Conservation (phyloP, 139 green algal species). For the Chlamydomonas schloesseri region DNA sequence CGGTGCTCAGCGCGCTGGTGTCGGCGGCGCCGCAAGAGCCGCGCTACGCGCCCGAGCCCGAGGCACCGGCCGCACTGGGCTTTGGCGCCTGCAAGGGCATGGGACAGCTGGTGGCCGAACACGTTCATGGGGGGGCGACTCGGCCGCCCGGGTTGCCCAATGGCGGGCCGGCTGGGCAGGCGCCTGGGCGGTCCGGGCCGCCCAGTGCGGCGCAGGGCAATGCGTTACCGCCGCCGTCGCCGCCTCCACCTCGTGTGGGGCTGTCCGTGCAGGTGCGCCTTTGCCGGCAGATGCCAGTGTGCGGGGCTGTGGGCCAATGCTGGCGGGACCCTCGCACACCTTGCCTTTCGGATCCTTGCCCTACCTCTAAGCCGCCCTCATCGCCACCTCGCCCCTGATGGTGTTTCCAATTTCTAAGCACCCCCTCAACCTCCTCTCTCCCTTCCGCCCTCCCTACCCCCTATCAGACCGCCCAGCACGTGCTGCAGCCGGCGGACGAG, state of each 20-base stretch:
- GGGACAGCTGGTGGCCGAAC: not conserved
- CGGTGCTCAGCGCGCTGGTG: too few relatives aligned
- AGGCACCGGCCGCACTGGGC: constrained; percentile 2
- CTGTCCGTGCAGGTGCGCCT: constrained; percentile 7
- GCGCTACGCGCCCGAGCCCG: not conserved
- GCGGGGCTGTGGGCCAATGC: too few relatives aligned
- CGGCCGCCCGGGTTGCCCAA: too few relatives aligned
- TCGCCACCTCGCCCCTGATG: too few relatives aligned
- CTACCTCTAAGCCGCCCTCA: too few relatives aligned
- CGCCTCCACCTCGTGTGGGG: not conserved
- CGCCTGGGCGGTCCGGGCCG: not conserved
- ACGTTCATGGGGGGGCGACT: too few relatives aligned
- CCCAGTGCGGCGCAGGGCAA: not conserved
- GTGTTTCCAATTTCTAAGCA: too few relatives aligned
- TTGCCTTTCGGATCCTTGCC: too few relatives aligned
- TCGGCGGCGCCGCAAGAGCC: not conserved
- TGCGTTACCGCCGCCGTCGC: not conserved
- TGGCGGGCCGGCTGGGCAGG: too few relatives aligned
- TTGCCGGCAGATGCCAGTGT: too few relatives aligned
- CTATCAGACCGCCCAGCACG: not conserved
- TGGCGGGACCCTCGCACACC: too few relatives aligned
- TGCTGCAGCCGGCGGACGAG: constrained; percentile 4
- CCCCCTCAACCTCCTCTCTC: too few relatives aligned
- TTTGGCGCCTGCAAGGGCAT: constrained; percentile 20
- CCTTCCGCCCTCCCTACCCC: not conserved